These are phyloP conservation scores for Lecanicillium sp. DNA, from an alignment of 2,329 filamentous ascomycete species.

Conservation along the genomic window DNA sequence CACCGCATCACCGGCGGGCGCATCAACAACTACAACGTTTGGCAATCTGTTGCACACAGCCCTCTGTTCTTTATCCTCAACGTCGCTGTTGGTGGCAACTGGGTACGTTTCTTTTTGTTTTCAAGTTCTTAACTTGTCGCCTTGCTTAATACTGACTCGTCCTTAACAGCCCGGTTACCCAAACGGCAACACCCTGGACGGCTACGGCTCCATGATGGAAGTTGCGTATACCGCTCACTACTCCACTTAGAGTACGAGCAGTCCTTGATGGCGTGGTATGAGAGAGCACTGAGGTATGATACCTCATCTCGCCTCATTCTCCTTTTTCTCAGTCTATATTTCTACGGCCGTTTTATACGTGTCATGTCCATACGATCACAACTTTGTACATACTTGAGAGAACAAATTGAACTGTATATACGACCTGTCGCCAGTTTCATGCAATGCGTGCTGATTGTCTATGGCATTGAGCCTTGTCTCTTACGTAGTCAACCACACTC, in stretches of 20 bases:
- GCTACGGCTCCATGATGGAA: slow-evolving; percentile 42
- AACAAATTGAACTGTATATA: slow-evolving; percentile 8
- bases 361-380: slow-evolving; percentile 5
- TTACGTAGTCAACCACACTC: too few species aligned
- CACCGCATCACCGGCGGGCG: slow-evolving; percentile 34
- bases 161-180: slow-evolving; percentile 38
- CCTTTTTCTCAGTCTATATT: slow-evolving; percentile 9
- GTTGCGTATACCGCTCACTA: slow-evolving; percentile 42
- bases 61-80: slow-evolving; percentile 47
- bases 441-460: too few species aligned
- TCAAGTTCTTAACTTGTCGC: too few species aligned
- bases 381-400: slow-evolving; percentile 5
- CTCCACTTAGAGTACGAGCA: slow-evolving; percentile 12
- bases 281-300: too few species aligned
- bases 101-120: slow-evolving; percentile 29
- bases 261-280: too few species aligned
- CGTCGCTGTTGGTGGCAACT: slow-evolving; percentile 46
- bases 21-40: slow-evolving; percentile 37
- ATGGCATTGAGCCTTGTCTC: too few species aligned
- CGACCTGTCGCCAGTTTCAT: too few species aligned
- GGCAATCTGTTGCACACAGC: slow-evolving; percentile 41
- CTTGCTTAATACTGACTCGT: slow-evolving; percentile 6
- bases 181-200: slow-evolving; percentile 35
- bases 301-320: too few species aligned
- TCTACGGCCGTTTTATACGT: slow-evolving; percentile 3